Base-by-base conservation (phyloP, 1,139 yeast species). In the Yarrowia galli region DNA sequence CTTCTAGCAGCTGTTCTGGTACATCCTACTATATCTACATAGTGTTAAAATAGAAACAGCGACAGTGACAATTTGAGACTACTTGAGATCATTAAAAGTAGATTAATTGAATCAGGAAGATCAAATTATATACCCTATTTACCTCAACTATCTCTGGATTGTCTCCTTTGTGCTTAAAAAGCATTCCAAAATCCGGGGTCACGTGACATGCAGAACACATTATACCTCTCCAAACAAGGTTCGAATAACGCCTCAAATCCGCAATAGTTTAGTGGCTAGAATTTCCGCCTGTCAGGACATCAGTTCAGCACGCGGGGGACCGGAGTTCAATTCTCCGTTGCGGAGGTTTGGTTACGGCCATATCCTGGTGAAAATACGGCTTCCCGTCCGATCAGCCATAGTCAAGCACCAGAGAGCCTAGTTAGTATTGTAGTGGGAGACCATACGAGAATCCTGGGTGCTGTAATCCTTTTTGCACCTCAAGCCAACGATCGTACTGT, bases 321-420 rank as follows among this genome's bases (percentile, higher is more conserved):
- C 61, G 61, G 61, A 54, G 61, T 54, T 54, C 61, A 54, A 54
- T 54, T 54, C 61, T 54, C 61, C 61, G 61, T 54, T 54, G 61
- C 61, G 61, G 61, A 54, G 61, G n/a, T 54, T 54, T 25, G 61
- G 61, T 54, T 54, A 54, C 61, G 61, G 61, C 61, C 61, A 54
- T 54, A 54, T 54, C 61, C 61, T 54, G 61, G 61, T 54, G 48
- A 54, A 54, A 54, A 54, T 54, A 54, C 61, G 61, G 61, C 61
- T 54, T 54, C 61, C 61, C 61, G 61, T 54, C 48, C 61, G 61
- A 54, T 54, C 61, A 54, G 61, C 61, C 61, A 54, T 54, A 54
- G 61, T 54, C 61, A 54, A 54, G 61, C 61, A 54, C 61, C 61
- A 54, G 61, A 38, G 61, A 54, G 61, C 61, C 61, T 25, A 54